Base-by-base conservation (phyloP, 306 rosid species). In the Rosa multiflora region DNA sequence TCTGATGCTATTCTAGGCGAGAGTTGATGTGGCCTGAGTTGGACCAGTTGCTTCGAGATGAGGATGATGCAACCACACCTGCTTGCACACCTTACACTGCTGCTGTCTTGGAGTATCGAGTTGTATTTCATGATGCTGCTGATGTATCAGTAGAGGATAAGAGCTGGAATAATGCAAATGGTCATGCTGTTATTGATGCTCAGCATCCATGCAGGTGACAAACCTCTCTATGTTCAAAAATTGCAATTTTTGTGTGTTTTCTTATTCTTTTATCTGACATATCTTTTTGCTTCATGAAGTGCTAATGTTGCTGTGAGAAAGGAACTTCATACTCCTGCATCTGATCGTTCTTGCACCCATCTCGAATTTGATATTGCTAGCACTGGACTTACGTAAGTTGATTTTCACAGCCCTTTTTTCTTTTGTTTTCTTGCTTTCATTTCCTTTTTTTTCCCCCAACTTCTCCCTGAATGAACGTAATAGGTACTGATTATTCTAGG, bases 301-400 rank as follows among this genome's bases (percentile, higher is more conserved):
- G 86, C 97, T 73, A 90, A 91, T 77, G 99, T 96, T 83, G 99
- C 93, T 84, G 94, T 91, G 72, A 91, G 87, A 75, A 96, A 74
- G 86, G 99, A 96, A 85, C 98, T 96, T 83, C 99, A 96, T 78
- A 82, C 87, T 51, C 80, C 92, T 26, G 88, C 86, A 71, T 96
- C 99, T 1, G 97, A 96, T 83, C 99, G 99, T 12, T 91, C 97
- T 83, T 96, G 99, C 80, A 93, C 91, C 72, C 99, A 96, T 86
- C 87, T 96, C 68, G 99, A 96, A 81, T 96, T 96, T 72, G 98
- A 96, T 74, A 89, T 90, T 88, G 78, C 96, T 73, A 89, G 91
- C 79, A 82, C 93, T 78, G 96, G 92, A 72, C 87, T 91, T 81
- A 70, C 43, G 99, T 93, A 88, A 90, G 97, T 81, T 78, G 77